Percentiles rank a stretch among this genome's conserved stretches.
phyloP scores from a whole-genome alignment of 1,284 basidiomycete genomes.

The Tilletia indica region DNA sequence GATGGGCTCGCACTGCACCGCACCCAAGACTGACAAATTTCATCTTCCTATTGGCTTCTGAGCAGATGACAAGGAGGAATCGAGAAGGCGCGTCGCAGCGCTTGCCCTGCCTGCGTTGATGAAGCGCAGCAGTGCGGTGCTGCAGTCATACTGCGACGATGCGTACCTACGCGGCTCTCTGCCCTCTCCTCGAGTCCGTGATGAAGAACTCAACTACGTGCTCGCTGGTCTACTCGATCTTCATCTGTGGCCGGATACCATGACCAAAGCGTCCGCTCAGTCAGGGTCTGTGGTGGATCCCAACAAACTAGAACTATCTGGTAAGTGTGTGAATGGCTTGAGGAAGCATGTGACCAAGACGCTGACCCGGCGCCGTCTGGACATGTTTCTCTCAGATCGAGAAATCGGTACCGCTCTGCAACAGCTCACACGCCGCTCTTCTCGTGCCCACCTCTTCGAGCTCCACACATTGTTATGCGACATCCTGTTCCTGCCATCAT shows the following conservation, averaged over 20 bases:
- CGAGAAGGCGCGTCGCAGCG: constrained; percentile 68
- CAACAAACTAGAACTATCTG: background rate
- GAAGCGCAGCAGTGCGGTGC: constrained; percentile 68
- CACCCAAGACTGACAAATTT: no score
- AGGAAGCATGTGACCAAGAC: background rate
- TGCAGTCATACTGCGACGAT: constrained; percentile 77
- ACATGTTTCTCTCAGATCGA: background rate
- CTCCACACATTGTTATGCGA: constrained; percentile 20
- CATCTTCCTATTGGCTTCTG: background rate
- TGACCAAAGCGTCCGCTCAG: background rate
- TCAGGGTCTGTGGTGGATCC: background rate
- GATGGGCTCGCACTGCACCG: background rate
- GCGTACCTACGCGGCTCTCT: constrained; percentile 71
- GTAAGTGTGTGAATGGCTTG: background rate
- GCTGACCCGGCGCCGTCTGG: no score
- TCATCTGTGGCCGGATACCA: constrained; percentile 27
- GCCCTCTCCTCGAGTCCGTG: constrained; percentile 62
- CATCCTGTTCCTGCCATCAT: background rate
- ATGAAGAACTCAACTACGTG: constrained; percentile 85
- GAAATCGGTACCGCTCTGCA: constrained; percentile 3
- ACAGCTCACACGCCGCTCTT: background rate
- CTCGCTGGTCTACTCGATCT: constrained; percentile 72
- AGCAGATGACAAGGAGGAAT: constrained; percentile 54
- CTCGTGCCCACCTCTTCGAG: constrained; percentile 18
- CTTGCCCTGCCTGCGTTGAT: constrained; percentile 71